These are phyloP conservation scores for Leccinum subgranulosum DNA, from an alignment of 768 basidiomycete genomes.

Conservation along the genomic window DNA sequence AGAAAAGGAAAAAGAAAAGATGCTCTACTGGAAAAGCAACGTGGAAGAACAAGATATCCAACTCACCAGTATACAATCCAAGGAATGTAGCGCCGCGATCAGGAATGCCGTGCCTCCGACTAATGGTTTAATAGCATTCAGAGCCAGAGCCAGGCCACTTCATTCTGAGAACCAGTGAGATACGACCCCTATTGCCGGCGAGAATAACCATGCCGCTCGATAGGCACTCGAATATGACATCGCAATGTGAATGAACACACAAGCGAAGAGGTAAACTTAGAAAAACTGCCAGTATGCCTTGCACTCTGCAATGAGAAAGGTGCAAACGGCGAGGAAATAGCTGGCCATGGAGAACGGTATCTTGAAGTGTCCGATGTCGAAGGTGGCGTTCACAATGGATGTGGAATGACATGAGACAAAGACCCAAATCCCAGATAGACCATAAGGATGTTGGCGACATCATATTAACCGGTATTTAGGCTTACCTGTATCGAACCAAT, in stretches of 20 bases:
- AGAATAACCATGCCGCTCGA: slow-evolving; percentile 57
- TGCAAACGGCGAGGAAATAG: slow-evolving; percentile 47
- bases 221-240: slow-evolving; percentile 15
- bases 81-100: slow-evolving; percentile 59
- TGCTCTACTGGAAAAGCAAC: too few relatives aligned
- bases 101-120: slow-evolving; percentile 69
- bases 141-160: slow-evolving; percentile 55
- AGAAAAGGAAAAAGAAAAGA: not conserved
- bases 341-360: slow-evolving; percentile 47
- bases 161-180: slow-evolving; percentile 73
- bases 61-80: slow-evolving; percentile 63
- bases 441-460: not conserved
- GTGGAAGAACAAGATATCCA: not conserved
- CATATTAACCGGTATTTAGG: not conserved
- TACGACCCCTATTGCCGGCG: slow-evolving; percentile 54
- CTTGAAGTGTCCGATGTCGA: slow-evolving; percentile 69
- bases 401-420: not conserved
- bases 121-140: slow-evolving; percentile 63
- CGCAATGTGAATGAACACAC: not conserved
- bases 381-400: not conserved
- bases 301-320: slow-evolving; percentile 66
- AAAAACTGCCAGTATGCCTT: slow-evolving; percentile 71
- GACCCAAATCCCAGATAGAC: not conserved
- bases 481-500: slow-evolving; percentile 72
- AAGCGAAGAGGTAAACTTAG: slow-evolving; percentile 24